A percentile compares a stretch with the other conserved stretches of the same genome.
Conservation (phyloP, 2,329 filamentous ascomycete genomes). For the Cercospora sp. region DNA sequence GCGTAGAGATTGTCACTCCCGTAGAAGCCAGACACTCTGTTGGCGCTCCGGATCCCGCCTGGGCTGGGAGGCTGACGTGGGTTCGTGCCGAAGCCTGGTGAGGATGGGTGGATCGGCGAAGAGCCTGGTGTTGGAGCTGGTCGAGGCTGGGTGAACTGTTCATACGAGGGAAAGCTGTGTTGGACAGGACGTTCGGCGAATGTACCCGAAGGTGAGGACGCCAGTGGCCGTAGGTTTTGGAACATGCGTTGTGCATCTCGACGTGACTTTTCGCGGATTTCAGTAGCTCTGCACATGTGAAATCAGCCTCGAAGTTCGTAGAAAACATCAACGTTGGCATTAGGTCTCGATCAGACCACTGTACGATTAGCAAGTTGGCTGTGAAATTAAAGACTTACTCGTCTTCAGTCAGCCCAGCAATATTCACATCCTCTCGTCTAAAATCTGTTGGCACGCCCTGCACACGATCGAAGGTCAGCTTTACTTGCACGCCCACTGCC, state of each 20-base stretch:
- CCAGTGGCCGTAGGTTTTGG: conserved; percentile 34
- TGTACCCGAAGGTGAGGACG: conserved; percentile 34
- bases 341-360: background rate
- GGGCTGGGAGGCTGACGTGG: conserved; percentile 5
- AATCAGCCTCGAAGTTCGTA: background rate
- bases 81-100: conserved; percentile 11
- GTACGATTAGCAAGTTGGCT: background rate
- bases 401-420: conserved; percentile 35
- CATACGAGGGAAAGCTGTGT: conserved; percentile 24
- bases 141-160: conserved; percentile 36
- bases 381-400: conserved; percentile 28
- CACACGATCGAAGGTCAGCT: background rate
- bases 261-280: conserved; percentile 37
- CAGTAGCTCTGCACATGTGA: background rate
- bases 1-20: conserved; percentile 7
- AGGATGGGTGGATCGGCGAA: background rate
- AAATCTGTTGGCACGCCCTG: conserved; percentile 40
- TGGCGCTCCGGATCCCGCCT: background rate
- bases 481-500: background rate
- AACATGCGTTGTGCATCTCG: conserved; percentile 36
- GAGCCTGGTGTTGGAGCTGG: conserved; percentile 26
- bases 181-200: conserved; percentile 32
- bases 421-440: conserved; percentile 37
- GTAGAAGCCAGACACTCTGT: conserved; percentile 12
- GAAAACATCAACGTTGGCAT: background rate